Conservation (phyloP, 2,329 filamentous ascomycete species). For the Cladophialophora immunda region DNA sequence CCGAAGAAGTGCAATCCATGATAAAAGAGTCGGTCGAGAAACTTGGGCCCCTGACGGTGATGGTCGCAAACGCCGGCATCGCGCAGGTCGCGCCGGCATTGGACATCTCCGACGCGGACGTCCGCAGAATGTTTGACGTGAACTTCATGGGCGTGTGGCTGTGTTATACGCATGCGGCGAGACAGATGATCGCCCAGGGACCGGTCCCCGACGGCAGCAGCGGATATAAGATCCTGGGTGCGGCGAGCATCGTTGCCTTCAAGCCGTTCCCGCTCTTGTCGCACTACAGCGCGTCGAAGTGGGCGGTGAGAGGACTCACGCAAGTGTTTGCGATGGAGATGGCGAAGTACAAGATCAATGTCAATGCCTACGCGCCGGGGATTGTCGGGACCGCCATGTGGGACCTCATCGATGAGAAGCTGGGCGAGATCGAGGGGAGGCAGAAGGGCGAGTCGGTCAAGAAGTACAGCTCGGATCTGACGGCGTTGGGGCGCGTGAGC, state of each 20-base stretch:
- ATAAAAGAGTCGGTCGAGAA: constrained; percentile 61
- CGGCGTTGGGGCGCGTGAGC: constrained; percentile 65
- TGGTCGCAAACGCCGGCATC: constrained; percentile 71
- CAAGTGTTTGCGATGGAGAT: constrained; percentile 74
- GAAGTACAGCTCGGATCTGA: constrained; percentile 63
- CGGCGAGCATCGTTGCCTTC: constrained; percentile 62
- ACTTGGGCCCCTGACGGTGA: constrained; percentile 60
- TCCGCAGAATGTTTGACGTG: constrained; percentile 67
- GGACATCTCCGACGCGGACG: constrained; percentile 65
- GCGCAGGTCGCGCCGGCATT: constrained; percentile 65
- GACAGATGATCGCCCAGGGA: constrained; percentile 71
- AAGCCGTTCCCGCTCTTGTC: constrained; percentile 67
- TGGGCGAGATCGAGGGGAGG: constrained; percentile 62
- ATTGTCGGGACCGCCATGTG: constrained; percentile 75
- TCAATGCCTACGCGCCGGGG: constrained; percentile 73
- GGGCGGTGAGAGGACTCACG: constrained; percentile 71
- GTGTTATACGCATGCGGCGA: constrained; percentile 69
- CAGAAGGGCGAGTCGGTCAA: constrained; percentile 64
- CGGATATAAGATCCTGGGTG: constrained; percentile 61
- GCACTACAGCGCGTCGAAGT: constrained; percentile 72
- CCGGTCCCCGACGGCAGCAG: constrained; percentile 48
- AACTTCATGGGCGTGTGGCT: constrained; percentile 72
- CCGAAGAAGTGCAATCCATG: constrained; percentile 61
- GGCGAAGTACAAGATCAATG: constrained; percentile 70
- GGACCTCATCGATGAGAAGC: constrained; percentile 70